These are phyloP conservation scores for Trametes punicea DNA, from an alignment of 768 basidiomycete species.

Conservation along the genomic window DNA sequence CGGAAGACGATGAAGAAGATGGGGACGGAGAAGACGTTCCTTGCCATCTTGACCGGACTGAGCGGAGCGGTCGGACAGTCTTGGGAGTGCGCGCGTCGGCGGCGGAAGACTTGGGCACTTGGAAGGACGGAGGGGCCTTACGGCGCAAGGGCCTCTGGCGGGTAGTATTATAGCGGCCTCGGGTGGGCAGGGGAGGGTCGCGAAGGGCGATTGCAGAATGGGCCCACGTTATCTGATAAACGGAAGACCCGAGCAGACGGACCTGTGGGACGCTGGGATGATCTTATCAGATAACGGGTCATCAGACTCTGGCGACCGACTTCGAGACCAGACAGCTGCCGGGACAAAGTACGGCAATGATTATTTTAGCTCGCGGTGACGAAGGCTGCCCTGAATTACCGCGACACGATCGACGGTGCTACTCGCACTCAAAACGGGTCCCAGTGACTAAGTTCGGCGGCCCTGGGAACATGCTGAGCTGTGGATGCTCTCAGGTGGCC, in stretches of 20 bases:
- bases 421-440: background rate
- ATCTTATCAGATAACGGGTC: slow-evolving; percentile 29
- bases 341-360: slow-evolving; percentile 4
- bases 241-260: slow-evolving; percentile 1
- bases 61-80: slow-evolving; percentile 8
- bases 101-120: slow-evolving; percentile 17
- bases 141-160: slow-evolving; percentile 7
- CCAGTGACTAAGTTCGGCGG: background rate
- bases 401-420: slow-evolving; percentile 1
- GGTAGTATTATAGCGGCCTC: slow-evolving; percentile 10
- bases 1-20: slow-evolving; percentile 97
- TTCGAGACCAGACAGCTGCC: slow-evolving; percentile 4
- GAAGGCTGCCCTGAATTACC: slow-evolving; percentile 8
- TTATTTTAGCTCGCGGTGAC: slow-evolving; percentile 1
- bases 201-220: background rate
- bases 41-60: slow-evolving; percentile 41
- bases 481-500: background rate
- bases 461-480: background rate
- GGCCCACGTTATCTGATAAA: slow-evolving; percentile 28
- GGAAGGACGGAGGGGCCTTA: slow-evolving; percentile 11
- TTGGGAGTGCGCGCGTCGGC: slow-evolving; percentile 5
- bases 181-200: slow-evolving; percentile 2
- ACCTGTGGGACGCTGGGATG: background rate
- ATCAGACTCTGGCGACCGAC: slow-evolving; percentile 11
- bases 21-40: slow-evolving; percentile 80